Conservation (phyloP, 2,329 filamentous ascomycete genomes). For the Ilyonectria destructans region DNA sequence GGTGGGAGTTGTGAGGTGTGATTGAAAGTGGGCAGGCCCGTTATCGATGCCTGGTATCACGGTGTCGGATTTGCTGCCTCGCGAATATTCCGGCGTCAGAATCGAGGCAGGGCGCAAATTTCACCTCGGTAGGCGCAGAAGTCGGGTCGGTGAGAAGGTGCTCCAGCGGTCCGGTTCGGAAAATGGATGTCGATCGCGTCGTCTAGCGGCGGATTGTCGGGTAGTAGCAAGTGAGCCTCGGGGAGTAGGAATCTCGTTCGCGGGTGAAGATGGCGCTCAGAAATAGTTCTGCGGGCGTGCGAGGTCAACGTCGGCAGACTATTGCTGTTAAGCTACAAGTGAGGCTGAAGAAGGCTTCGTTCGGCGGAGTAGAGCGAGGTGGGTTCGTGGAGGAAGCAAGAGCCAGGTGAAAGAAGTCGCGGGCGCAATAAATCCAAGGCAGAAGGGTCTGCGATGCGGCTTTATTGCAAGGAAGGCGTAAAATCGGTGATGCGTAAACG, state of each 20-base stretch:
- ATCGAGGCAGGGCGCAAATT: conserved; percentile 3
- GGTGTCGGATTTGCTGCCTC: conserved; percentile 32
- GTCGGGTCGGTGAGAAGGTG: conserved; percentile 21
- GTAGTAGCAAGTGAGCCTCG: not conserved
- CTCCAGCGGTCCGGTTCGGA: conserved; percentile 3
- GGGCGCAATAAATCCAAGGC: not conserved
- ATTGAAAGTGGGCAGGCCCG: conserved; percentile 28
- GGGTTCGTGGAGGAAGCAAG: conserved; percentile 16
- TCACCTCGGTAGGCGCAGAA: conserved; percentile 27
- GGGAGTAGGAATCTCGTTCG: conserved; percentile 9
- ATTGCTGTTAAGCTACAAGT: conserved; percentile 12
- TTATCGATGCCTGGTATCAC: conserved; percentile 42
- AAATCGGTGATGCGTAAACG: conserved; percentile 11
- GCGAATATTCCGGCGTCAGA: conserved; percentile 20
- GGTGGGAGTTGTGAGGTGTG: conserved; percentile 30
- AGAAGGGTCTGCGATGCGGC: not conserved
- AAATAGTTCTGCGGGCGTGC: conserved; percentile 12
- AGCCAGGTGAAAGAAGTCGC: not conserved
- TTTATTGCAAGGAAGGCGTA: conserved; percentile 11
- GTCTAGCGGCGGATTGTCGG: not conserved
- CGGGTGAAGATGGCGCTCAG: conserved; percentile 7
- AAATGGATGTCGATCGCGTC: conserved; percentile 9
- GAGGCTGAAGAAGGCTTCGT: conserved; percentile 15
- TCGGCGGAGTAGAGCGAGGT: conserved; percentile 12
- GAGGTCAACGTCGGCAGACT: conserved; percentile 6